phyloP scores from a whole-genome alignment of 768 basidiomycete genomes.

The Lactarius evosmus region DNA sequence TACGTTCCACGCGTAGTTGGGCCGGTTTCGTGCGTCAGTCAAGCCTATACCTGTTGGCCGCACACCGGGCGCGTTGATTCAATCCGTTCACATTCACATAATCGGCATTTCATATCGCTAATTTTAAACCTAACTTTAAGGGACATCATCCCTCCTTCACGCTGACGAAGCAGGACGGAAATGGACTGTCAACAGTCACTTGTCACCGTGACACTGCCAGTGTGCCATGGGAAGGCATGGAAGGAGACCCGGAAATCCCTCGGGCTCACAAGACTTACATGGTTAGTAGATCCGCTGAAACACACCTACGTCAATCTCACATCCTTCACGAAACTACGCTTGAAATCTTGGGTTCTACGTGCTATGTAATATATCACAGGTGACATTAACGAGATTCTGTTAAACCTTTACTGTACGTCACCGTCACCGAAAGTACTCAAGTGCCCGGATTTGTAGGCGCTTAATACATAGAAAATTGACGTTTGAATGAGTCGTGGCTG shows the following conservation, averaged over 20 bases:
- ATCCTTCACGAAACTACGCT: slow-evolving; percentile 1
- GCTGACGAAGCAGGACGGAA: background rate
- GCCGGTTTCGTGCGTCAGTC: background rate
- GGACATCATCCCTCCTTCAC: too few species aligned
- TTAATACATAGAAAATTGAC: slow-evolving; percentile 4
- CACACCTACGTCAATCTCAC: background rate
- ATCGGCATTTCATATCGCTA: background rate
- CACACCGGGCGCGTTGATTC: background rate
- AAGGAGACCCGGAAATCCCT: too few species aligned
- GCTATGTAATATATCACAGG: slow-evolving; percentile 17
- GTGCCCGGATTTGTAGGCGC: background rate
- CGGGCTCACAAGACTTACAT: too few species aligned
- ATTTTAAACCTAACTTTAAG: too few species aligned
- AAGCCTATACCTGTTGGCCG: background rate
- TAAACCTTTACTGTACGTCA: background rate
- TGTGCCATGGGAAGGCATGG: too few species aligned
- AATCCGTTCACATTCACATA: background rate
- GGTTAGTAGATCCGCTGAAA: background rate
- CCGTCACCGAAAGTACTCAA: background rate
- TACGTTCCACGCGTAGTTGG: background rate
- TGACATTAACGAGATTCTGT: slow-evolving; percentile 7
- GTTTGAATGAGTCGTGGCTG: slow-evolving; percentile 17
- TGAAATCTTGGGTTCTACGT: background rate
- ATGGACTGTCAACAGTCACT: background rate
- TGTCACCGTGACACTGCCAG: too few species aligned